phyloP scores from a whole-genome alignment of 2,329 filamentous ascomycete species.

The Dendrostoma leiphaemia region DNA sequence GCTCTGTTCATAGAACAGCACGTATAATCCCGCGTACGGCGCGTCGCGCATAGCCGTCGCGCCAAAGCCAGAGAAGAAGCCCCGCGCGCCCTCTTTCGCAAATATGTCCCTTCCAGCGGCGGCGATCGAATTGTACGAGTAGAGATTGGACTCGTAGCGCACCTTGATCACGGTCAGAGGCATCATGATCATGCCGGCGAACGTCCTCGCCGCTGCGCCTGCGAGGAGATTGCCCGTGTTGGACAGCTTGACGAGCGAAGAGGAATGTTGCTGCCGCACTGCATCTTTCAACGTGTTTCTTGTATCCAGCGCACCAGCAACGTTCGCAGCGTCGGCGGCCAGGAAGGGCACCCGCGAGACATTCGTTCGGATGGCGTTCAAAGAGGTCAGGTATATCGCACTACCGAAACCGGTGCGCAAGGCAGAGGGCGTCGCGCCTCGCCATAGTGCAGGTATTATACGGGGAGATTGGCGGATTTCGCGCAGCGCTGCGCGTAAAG shows the following conservation, averaged over 20 bases:
- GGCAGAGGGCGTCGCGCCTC: conserved; percentile 89
- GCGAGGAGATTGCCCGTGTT: conserved; percentile 83
- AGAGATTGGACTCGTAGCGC: conserved; percentile 86
- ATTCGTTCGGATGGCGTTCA: conserved; percentile 78
- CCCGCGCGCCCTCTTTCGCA: conserved; percentile 68
- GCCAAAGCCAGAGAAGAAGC: conserved; percentile 92
- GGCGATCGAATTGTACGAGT: conserved; percentile 74
- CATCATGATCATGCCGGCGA: conserved; percentile 90
- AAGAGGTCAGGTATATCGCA: conserved; percentile 87
- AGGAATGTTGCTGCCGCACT: conserved; percentile 53
- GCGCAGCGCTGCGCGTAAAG: conserved; percentile 67
- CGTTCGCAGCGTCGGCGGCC: conserved; percentile 25
- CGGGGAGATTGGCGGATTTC: conserved; percentile 66
- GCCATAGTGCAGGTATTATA: conserved; percentile 74
- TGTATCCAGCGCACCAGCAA: conserved; percentile 18
- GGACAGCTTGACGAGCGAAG: conserved; percentile 76
- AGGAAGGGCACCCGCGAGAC: conserved; percentile 47
- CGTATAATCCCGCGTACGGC: conserved; percentile 94
- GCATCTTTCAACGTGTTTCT: conserved; percentile 49
- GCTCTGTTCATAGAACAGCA: conserved; percentile 86
- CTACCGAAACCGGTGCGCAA: conserved; percentile 90
- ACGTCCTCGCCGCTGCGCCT: conserved; percentile 78
- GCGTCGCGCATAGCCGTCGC: conserved; percentile 91
- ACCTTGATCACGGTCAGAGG: conserved; percentile 96
- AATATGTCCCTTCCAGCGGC: conserved; percentile 74